phyloP scores from a whole-genome alignment of 371 early-diverging fungal species.

The Rhizopus arrhizus region DNA sequence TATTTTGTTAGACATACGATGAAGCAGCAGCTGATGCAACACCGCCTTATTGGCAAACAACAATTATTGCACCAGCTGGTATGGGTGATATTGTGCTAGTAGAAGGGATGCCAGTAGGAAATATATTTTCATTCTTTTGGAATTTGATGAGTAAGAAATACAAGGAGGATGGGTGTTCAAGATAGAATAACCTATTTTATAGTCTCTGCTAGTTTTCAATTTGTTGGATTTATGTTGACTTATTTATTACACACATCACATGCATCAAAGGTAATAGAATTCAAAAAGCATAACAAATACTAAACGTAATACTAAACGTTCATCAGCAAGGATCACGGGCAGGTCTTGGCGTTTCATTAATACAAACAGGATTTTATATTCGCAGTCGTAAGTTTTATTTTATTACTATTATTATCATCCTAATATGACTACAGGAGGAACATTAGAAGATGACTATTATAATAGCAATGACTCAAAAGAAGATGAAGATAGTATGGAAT shows the following conservation, averaged over 20 bases:
- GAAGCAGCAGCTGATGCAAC: slow-evolving; percentile 63
- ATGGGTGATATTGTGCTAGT: slow-evolving; percentile 62
- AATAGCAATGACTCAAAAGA: slow-evolving; percentile 16
- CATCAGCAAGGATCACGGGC: slow-evolving; percentile 58
- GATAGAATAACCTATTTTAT: not conserved
- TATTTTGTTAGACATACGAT: slow-evolving; percentile 56
- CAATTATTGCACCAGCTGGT: slow-evolving; percentile 59
- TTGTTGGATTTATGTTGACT: slow-evolving; percentile 71
- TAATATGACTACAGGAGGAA: slow-evolving; percentile 20
- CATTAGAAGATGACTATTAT: slow-evolving; percentile 28
- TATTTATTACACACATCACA: slow-evolving; percentile 70
- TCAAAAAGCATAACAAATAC: not conserved
- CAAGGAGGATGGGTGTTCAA: not conserved
- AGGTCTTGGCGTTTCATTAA: slow-evolving; percentile 62
- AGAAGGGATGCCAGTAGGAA: slow-evolving; percentile 69
- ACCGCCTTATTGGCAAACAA: slow-evolving; percentile 67
- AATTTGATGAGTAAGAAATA: slow-evolving; percentile 54
- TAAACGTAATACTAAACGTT: not conserved
- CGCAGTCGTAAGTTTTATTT: slow-evolving; percentile 43
- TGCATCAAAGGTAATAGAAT: slow-evolving; percentile 55
- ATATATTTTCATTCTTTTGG: slow-evolving; percentile 61
- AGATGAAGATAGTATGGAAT: slow-evolving; percentile 22
- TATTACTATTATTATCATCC: too few relatives aligned
- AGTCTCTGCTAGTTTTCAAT: slow-evolving; percentile 75
- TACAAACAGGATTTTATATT: slow-evolving; percentile 58